Conservation (phyloP, 2,329 filamentous ascomycete species). For the Pseudogymnoascus sp. region DNA sequence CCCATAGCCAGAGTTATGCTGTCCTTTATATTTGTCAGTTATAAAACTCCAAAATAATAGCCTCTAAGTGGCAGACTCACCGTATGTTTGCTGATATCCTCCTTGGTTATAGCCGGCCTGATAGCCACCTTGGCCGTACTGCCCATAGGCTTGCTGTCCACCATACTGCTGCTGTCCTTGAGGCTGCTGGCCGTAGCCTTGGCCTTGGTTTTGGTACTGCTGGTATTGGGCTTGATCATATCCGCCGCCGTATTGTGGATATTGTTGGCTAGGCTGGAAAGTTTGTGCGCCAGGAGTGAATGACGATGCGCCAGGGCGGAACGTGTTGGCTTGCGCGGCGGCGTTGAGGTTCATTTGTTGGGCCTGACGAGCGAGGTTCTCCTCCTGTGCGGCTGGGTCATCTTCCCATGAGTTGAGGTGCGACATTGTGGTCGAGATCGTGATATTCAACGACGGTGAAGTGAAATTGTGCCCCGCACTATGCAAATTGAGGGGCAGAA, state of each 20-base stretch:
- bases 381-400: slow-evolving; percentile 69
- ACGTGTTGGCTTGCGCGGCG: slow-evolving; percentile 41
- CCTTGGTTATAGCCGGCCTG: slow-evolving; percentile 23
- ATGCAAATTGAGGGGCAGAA: slow-evolving; percentile 5
- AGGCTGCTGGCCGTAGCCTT: slow-evolving; percentile 43
- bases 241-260: slow-evolving; percentile 48
- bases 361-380: slow-evolving; percentile 67
- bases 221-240: slow-evolving; percentile 50
- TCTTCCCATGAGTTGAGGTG: slow-evolving; percentile 95
- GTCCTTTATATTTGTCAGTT: slow-evolving; percentile 28
- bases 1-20: slow-evolving; percentile 48
- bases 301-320: slow-evolving; percentile 59
- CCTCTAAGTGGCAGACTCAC: slow-evolving; percentile 23
- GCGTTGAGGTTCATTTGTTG: slow-evolving; percentile 69
- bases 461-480: slow-evolving; percentile 10
- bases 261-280: slow-evolving; percentile 68
- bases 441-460: slow-evolving; percentile 11
- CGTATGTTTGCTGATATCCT: slow-evolving; percentile 31
- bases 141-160: slow-evolving; percentile 39
- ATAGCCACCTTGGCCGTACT: slow-evolving; percentile 47
- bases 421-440: slow-evolving; percentile 53
- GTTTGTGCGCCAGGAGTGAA: slow-evolving; percentile 67
- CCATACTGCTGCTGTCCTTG: slow-evolving; percentile 43
- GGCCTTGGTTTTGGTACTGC: slow-evolving; percentile 46
- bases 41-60: slow-evolving; percentile 11